Evolutionary conservation across 192 early-diverging fungal genomes (phyloP).

Genomic region (Funneliformis geosporum): DNA sequence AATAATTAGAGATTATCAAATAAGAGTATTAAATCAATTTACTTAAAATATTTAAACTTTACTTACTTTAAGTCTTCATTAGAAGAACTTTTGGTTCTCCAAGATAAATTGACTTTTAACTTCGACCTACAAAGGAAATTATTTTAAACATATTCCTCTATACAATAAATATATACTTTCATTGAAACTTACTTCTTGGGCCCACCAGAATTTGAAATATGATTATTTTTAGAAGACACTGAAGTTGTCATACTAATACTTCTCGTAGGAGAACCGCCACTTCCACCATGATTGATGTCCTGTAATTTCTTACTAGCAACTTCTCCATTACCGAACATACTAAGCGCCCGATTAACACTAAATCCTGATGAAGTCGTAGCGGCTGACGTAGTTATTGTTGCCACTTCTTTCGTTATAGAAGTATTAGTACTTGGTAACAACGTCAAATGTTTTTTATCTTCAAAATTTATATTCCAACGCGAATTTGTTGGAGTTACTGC

Average conservation of each 20-base stretch:
- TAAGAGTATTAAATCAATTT: background rate
- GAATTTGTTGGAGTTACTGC: background rate
- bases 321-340: conserved; percentile 10
- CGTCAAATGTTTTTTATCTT: conserved; percentile 14
- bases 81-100: conserved; percentile 17
- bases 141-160: background rate
- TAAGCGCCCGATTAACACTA: conserved; percentile 20
- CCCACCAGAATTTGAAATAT: background rate
- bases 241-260: background rate
- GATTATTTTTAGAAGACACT: background rate
- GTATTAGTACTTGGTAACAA: background rate
- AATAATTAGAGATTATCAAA: background rate
- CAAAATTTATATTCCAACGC: background rate
- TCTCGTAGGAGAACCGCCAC: background rate
- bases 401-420: background rate
- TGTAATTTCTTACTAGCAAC: conserved; percentile 1
- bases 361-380: background rate
- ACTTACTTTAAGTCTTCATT: conserved; percentile 33
- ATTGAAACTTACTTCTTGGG: conserved; percentile 4
- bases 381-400: background rate
- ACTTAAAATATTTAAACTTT: background rate
- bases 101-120: conserved; percentile 19
- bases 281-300: conserved; percentile 6
- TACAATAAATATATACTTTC: background rate
- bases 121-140: conserved; percentile 26